Base-by-base conservation (phyloP, 179 eudicot genomes). In the Amaranthus tricolor region DNA sequence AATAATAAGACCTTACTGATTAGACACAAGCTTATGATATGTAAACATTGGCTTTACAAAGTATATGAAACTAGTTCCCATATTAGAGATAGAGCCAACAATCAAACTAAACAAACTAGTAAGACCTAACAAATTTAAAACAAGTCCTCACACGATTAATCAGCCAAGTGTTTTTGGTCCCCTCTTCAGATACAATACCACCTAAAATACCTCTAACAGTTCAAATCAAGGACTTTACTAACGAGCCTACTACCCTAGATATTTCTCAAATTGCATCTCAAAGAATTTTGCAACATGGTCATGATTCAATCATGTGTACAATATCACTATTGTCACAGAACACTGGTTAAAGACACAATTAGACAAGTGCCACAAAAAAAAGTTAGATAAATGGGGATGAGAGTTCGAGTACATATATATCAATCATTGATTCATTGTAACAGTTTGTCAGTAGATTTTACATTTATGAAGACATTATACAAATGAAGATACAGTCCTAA, bases 121-220 rank as follows among this genome's bases (percentile, higher is more conserved):
- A 11, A 55, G 15, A 53, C 24, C 60, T 19, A 40, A 4, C 6
- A 21, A 3, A 24, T 57, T 20, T 11, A 0, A 62, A 50, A 20
- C 47, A 31, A 71, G 43, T 7, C 24, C 9, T 49, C 57, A 72
- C 21, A 21, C 21, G 11, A 47, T 59, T 31, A 71, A 40, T 40
- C 62, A 2, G 9, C 12, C 11, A 21, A 17, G 71, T 13, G 65
- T 15, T 59, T 45, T 19, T 45, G n/a, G 53, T 24, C 48, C 60
- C 6, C 17, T 19, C 7, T 8, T 57, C 63, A 71, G 10, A 57
- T 19, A 57, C 9, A 47, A 20, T 61, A 50, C 58, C 68, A 59
- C 58, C 60, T 70, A 48, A 40, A 57, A 68, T 43, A 68, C 56
- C 66, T 67, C 66, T 57, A 47, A 7, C 51, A 67, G 51, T 59